Evolutionary conservation across 805 yeast genomes (phyloP), one percentile per base, ranked within the genome.

Genomic region (Candida dajiaensis): DNA sequence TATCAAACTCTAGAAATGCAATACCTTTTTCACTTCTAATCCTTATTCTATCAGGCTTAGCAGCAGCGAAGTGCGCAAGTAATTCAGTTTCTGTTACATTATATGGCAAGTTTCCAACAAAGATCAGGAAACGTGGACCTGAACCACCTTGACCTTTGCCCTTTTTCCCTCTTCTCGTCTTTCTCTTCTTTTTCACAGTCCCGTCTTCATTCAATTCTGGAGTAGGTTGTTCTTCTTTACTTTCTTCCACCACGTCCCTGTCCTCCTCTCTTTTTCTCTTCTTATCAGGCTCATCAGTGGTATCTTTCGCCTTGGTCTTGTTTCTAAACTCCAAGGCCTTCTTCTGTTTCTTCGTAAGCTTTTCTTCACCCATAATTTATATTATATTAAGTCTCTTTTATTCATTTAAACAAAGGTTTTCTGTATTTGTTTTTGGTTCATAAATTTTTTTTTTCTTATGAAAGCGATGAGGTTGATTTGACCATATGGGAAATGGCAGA

Each of bases 71-170:
- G 65, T 90, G 97, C 18, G 73, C 69, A 45, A 70, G 66, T 26
- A 94, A 63, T 45, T 85, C 86, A 2, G 77, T 74, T 44, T 77
- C 77, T 3, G 82, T 74, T 20, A 81, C 67, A 45, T 80, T 81
- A 62, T 79, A 87, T 3, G 97, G 96, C 46, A 94, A 70, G 58
- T 90, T 89, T 5, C 99, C 99, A 9, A 90, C 88, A 67, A 94
- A 94, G 28, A 94, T 67, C 45, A 94, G 76, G 58, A 85, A 90
- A 59, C 95, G 72, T 46, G 80, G 84, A 16, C 79, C 83, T 5
- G 43, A 11, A 51, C 61, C 56, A 46, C 33, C 44, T 40, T 44
- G 66, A 12, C 81, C 83, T 62, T 74, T 80, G 19, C 85, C 85
- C 52, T 83, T 83, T 67, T 84, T 83, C 23, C 90, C 89, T 65